A percentile compares a stretch with the other conserved stretches of the same genome.
Conservation (phyloP, 306 rosid species). For the Cajanus cajan region DNA sequence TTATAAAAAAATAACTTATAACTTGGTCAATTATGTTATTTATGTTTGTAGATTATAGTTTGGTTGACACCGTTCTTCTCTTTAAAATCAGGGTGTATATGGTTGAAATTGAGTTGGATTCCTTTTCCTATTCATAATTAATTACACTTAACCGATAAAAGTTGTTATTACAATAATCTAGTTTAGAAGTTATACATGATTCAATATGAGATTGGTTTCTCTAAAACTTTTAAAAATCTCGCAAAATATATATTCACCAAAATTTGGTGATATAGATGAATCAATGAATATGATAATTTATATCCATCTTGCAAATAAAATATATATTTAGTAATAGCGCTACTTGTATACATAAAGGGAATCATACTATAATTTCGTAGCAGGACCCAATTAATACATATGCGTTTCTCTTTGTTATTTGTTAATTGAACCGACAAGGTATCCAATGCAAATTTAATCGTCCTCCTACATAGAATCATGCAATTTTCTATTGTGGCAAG, state of each 20-base stretch:
- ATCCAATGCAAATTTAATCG: slow-evolving; percentile 34
- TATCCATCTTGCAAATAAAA: not conserved
- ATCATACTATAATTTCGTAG: not conserved
- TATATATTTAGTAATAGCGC: not conserved
- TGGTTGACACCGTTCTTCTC: no score
- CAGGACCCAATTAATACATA: not conserved
- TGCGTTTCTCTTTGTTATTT: not conserved
- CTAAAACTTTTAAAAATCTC: not conserved
- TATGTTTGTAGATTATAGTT: no score
- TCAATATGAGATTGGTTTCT: not conserved
- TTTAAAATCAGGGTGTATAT: not conserved
- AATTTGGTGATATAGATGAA: not conserved
- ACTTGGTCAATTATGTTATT: no score
- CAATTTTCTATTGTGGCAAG: slow-evolving; percentile 14
- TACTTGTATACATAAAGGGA: not conserved
- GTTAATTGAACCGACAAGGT: slow-evolving; percentile 35
- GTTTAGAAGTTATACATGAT: not conserved
- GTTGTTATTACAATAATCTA: not conserved
- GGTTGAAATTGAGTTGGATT: no score
- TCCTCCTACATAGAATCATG: slow-evolving; percentile 23
- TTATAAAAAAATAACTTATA: no score
- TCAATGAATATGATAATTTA: not conserved
- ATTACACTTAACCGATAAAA: no score
- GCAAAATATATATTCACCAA: not conserved
- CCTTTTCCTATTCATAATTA: not conserved